Conservation (phyloP, 345 rosid species). For the Cardamine occulta region DNA sequence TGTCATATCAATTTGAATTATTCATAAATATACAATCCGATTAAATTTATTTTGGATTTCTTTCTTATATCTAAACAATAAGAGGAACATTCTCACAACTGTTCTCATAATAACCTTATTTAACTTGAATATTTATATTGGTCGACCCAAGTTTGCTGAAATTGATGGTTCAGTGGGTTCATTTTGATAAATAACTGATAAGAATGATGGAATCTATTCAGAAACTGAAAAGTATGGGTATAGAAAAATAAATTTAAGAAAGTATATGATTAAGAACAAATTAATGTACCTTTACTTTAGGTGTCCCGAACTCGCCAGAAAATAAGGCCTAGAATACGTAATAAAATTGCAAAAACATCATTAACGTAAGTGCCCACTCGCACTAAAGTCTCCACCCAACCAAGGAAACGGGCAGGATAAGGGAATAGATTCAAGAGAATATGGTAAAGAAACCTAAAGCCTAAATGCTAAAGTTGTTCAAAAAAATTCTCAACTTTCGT, state of each 20-base stretch:
- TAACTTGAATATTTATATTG: neutral
- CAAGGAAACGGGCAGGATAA: slow-evolving; percentile 24
- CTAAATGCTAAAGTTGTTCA: slow-evolving; percentile 38
- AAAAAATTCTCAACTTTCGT: slow-evolving; percentile 10
- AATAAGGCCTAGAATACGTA: slow-evolving; percentile 20
- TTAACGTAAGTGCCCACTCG: slow-evolving; percentile 32
- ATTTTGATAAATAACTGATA: neutral
- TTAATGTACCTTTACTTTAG: slow-evolving; percentile 12
- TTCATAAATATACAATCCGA: neutral
- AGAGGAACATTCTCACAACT: neutral
- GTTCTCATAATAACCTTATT: neutral
- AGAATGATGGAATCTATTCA: neutral
- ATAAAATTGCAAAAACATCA: slow-evolving; percentile 22
- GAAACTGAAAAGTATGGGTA: neutral
- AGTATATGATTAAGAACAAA: slow-evolving; percentile 8
- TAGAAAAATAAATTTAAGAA: neutral
- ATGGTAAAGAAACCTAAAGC: slow-evolving; percentile 42
- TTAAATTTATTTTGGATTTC: neutral
- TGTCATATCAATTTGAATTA: neutral
- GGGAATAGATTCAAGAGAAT: slow-evolving; percentile 41
- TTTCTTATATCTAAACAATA: neutral
- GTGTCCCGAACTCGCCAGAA: slow-evolving; percentile 32
- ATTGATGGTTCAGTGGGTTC: neutral
- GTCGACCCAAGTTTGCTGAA: neutral
- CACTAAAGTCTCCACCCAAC: slow-evolving; percentile 35